These are phyloP conservation scores for Talaromyces sp. DNA, from an alignment of 2,329 filamentous ascomycete genomes.

Conservation along the genomic window DNA sequence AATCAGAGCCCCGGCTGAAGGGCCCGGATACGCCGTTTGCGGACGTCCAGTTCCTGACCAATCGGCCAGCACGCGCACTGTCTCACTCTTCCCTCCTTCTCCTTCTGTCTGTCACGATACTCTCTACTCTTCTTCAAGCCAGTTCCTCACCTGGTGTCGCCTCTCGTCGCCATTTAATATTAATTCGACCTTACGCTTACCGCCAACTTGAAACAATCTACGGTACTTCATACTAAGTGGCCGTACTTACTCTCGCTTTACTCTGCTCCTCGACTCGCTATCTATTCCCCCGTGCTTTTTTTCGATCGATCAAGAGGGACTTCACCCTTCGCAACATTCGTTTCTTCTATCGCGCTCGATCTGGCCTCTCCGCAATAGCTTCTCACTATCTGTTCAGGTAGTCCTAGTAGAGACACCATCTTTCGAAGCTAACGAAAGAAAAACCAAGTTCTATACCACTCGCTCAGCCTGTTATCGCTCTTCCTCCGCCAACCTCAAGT, in stretches of 20 bases:
- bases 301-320: neutral
- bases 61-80: slow-evolving; percentile 4
- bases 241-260: slow-evolving; percentile 16
- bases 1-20: neutral
- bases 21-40: neutral
- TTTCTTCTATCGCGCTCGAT: neutral
- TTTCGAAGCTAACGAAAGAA: neutral
- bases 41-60: slow-evolving; percentile 11
- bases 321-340: neutral
- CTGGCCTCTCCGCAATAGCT: neutral
- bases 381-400: neutral
- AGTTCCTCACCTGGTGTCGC: neutral
- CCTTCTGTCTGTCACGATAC: slow-evolving; percentile 15
- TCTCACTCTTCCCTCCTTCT: slow-evolving; percentile 3
- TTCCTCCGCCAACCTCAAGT: neutral
- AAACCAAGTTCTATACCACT: neutral
- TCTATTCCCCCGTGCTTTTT: neutral
- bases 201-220: neutral
- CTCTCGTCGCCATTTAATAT: neutral
- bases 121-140: slow-evolving; percentile 6
- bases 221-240: too few relatives aligned
- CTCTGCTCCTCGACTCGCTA: neutral
- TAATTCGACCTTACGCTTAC: neutral
- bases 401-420: neutral
- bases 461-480: neutral